Evolutionary conservation across 371 early-diverging fungal species (phyloP).

Genomic region (Syncephalastrum monosporum): DNA sequence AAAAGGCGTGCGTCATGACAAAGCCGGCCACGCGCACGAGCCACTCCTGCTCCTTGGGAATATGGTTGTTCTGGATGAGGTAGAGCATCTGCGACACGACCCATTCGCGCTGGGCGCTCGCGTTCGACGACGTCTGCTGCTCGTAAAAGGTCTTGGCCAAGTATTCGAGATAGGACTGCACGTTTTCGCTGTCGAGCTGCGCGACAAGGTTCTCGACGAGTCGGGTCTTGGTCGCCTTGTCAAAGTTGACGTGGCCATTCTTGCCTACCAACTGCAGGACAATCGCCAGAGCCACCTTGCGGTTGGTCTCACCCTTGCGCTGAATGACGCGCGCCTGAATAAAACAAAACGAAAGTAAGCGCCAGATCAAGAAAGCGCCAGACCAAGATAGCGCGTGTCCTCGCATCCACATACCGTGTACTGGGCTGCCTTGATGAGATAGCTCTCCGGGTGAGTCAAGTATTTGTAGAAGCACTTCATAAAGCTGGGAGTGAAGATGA

Average conservation of each 20-base stretch:
- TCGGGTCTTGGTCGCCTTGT: conserved; percentile 71
- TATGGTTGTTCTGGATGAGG: conserved; percentile 66
- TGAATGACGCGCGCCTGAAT: conserved; percentile 47
- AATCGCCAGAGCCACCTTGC: conserved; percentile 58
- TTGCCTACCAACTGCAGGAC: conserved; percentile 74
- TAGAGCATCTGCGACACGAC: conserved; percentile 77
- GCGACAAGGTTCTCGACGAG: conserved; percentile 75
- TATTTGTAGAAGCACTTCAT: conserved; percentile 83
- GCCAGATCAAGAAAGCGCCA: background rate
- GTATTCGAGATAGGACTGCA: conserved; percentile 71
- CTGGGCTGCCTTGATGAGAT: conserved; percentile 76
- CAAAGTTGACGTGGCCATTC: conserved; percentile 71
- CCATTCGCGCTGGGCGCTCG: conserved; percentile 66
- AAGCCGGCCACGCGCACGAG: conserved; percentile 64
- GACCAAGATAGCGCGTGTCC: background rate
- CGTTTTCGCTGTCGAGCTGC: conserved; percentile 65
- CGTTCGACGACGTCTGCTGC: conserved; percentile 11
- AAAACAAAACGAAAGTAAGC: conserved; percentile 13
- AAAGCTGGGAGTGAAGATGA: conserved; percentile 80
- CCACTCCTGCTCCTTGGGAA: conserved; percentile 77
- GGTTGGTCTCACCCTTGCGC: conserved; percentile 40
- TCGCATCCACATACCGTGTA: conserved; percentile 56
- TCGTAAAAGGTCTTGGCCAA: conserved; percentile 66
- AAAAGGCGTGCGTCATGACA: conserved; percentile 73
- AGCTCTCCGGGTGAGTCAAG: conserved; percentile 70